A percentile compares a stretch with the other conserved stretches of the same genome.
Conservation (phyloP, 306 rosid species). For the Sesbania bispinosa region DNA sequence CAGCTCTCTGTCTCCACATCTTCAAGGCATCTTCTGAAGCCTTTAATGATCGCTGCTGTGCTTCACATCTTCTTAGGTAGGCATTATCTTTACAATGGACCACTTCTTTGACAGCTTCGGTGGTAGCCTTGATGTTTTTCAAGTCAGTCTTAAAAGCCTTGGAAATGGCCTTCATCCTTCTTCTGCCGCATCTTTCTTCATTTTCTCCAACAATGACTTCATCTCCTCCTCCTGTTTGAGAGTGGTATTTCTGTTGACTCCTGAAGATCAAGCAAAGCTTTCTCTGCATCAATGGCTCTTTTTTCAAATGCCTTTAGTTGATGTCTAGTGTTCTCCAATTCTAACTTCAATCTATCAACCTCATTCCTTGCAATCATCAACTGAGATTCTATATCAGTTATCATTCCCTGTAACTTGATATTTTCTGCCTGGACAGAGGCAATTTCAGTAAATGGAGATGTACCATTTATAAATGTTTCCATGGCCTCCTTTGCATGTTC, state of each 20-base stretch:
- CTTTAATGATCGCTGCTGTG: slow-evolving; percentile 60
- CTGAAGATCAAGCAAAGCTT: slow-evolving; percentile 51
- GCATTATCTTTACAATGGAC: slow-evolving; percentile 51
- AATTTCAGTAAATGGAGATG: slow-evolving; percentile 47
- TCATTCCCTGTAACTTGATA: slow-evolving; percentile 47
- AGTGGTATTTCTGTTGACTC: slow-evolving; percentile 41
- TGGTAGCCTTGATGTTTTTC: slow-evolving; percentile 56
- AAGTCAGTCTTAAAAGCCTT: slow-evolving; percentile 63
- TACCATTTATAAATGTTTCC: slow-evolving; percentile 38
- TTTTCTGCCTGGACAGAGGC: slow-evolving; percentile 53
- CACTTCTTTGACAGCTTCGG: slow-evolving; percentile 64
- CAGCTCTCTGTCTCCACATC: slow-evolving; percentile 70
- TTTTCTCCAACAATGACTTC: slow-evolving; percentile 56
- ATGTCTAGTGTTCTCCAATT: slow-evolving; percentile 44
- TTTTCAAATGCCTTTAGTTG: slow-evolving; percentile 44
- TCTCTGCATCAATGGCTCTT: slow-evolving; percentile 59
- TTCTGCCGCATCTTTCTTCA: slow-evolving; percentile 57
- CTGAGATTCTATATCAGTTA: slow-evolving; percentile 59
- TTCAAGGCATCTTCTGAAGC: slow-evolving; percentile 58
- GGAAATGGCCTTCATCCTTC: slow-evolving; percentile 49
- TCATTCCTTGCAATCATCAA: slow-evolving; percentile 47
- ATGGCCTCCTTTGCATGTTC: slow-evolving; percentile 42
- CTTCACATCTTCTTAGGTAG: slow-evolving; percentile 67
- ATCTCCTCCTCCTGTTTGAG: slow-evolving; percentile 60
- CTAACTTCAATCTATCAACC: slow-evolving; percentile 51